Conservation (phyloP, 495 filamentous ascomycete species). For the Hypoxylon subgilvum region DNA sequence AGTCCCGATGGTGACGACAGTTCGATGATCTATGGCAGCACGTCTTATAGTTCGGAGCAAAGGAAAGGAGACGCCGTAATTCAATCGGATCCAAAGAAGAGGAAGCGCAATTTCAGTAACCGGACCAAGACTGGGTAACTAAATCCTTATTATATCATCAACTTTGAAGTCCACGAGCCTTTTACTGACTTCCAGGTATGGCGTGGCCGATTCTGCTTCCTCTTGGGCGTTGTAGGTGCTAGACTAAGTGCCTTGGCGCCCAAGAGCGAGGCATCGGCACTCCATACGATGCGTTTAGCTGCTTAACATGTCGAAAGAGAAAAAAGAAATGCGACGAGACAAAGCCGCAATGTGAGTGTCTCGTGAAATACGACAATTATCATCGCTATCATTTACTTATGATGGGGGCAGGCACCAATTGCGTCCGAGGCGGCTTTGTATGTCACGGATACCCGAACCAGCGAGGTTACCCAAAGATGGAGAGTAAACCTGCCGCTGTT, state of each 20-base stretch:
- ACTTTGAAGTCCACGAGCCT: not conserved
- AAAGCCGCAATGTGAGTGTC: slow-evolving; percentile 90
- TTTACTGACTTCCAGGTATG: slow-evolving; percentile 37
- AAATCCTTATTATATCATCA: not conserved
- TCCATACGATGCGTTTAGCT: slow-evolving; percentile 53
- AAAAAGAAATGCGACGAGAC: slow-evolving; percentile 99
- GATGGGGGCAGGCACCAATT: slow-evolving; percentile 77
- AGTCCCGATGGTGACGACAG: slow-evolving; percentile 59
- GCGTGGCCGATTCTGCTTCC: slow-evolving; percentile 18
- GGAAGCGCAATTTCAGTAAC: slow-evolving; percentile 92
- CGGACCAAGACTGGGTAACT: slow-evolving; percentile 81
- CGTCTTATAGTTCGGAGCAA: slow-evolving; percentile 54
- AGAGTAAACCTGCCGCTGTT: slow-evolving; percentile 67
- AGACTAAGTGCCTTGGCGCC: slow-evolving; percentile 2
- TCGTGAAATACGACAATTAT: not conserved
- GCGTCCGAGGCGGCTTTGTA: slow-evolving; percentile 85
- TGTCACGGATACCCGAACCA: slow-evolving; percentile 88
- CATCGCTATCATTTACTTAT: slow-evolving; percentile 23
- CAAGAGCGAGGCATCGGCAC: slow-evolving; percentile 28
- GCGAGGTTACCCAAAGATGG: slow-evolving; percentile 72
- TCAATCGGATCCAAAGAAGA: slow-evolving; percentile 75
- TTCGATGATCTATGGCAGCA: slow-evolving; percentile 46
- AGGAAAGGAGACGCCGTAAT: slow-evolving; percentile 54
- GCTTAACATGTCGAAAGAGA: slow-evolving; percentile 88
- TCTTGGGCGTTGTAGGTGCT: slow-evolving; percentile 17